Conservation (phyloP, 805 yeast genomes). For the Kuraishia floccosa region DNA sequence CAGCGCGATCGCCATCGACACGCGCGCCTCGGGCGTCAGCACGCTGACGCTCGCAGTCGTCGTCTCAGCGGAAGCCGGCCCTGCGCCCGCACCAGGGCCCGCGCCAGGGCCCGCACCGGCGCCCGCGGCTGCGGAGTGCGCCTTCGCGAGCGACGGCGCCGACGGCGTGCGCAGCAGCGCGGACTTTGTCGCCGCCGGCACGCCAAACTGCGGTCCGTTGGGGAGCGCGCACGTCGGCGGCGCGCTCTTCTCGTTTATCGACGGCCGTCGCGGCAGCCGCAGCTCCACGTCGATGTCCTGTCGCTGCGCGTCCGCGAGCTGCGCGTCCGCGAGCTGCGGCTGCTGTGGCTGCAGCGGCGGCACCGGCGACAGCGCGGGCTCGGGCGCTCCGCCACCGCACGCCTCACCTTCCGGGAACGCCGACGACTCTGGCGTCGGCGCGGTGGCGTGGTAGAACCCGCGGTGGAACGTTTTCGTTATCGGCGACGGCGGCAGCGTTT, state of each 20-base stretch:
- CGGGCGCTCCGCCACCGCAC: too few species aligned
- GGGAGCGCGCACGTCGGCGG: conserved; percentile 5
- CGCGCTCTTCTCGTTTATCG: too few species aligned
- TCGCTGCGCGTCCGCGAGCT: background rate
- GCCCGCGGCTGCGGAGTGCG: background rate
- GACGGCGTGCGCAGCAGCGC: background rate
- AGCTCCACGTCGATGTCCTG: background rate
- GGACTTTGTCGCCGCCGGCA: background rate
- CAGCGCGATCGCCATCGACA: conserved; percentile 32
- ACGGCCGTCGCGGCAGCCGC: conserved; percentile 8
- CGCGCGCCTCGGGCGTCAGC: conserved; percentile 19
- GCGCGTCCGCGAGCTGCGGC: background rate
- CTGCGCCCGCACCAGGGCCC: conserved; percentile 1
- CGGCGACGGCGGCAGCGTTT: conserved; percentile 10
- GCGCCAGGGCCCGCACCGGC: conserved; percentile 5
- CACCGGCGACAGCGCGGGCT: background rate
- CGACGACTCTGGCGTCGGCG: conserved; percentile 4
- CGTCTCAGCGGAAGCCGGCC: conserved; percentile 1
- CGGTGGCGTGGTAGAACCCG: conserved; percentile 10
- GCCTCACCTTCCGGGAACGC: background rate
- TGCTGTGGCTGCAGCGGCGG: background rate
- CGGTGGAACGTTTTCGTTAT: conserved; percentile 10
- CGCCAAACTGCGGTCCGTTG: background rate
- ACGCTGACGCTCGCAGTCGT: conserved; percentile 4
- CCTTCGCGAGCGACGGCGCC: background rate